These are phyloP conservation scores for Penicillium angulare DNA, from an alignment of 495 filamentous ascomycete genomes.

Conservation along the genomic window DNA sequence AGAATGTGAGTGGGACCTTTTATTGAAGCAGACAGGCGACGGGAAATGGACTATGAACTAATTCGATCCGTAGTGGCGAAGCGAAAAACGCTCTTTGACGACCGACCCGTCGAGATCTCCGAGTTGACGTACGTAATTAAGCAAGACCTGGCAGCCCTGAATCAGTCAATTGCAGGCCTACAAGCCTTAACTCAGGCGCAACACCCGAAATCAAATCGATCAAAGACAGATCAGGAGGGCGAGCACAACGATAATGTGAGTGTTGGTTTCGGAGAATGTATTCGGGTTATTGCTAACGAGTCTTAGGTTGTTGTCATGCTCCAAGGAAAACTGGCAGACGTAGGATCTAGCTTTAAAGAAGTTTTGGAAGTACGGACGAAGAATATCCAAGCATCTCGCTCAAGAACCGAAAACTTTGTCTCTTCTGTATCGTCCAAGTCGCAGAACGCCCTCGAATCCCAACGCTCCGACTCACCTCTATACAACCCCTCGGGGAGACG, in stretches of 20 bases:
- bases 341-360: conserved; percentile 93
- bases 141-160: conserved; percentile 88
- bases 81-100: conserved; percentile 95
- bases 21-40: too few relatives aligned
- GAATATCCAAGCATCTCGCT: conserved; percentile 93
- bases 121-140: conserved; percentile 96
- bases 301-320: conserved; percentile 75
- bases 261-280: neutral
- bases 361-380: conserved; percentile 95
- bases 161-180: conserved; percentile 78
- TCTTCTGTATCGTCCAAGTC: conserved; percentile 82
- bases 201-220: conserved; percentile 60
- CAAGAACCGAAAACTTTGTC: conserved; percentile 93
- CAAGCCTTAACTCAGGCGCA: conserved; percentile 70
- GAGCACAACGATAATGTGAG: conserved; percentile 93
- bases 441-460: conserved; percentile 56
- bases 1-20: conserved; percentile 59
- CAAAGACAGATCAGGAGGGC: conserved; percentile 73
- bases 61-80: conserved; percentile 67
- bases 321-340: conserved; percentile 92
- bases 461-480: conserved; percentile 71
- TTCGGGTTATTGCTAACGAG: conserved; percentile 18
- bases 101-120: conserved; percentile 93
- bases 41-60: too few relatives aligned
- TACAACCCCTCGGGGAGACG: conserved; percentile 77